These are phyloP conservation scores for Pseudogymnoascus sp. DNA, from an alignment of 2,329 filamentous ascomycete species.

Conservation along the genomic window DNA sequence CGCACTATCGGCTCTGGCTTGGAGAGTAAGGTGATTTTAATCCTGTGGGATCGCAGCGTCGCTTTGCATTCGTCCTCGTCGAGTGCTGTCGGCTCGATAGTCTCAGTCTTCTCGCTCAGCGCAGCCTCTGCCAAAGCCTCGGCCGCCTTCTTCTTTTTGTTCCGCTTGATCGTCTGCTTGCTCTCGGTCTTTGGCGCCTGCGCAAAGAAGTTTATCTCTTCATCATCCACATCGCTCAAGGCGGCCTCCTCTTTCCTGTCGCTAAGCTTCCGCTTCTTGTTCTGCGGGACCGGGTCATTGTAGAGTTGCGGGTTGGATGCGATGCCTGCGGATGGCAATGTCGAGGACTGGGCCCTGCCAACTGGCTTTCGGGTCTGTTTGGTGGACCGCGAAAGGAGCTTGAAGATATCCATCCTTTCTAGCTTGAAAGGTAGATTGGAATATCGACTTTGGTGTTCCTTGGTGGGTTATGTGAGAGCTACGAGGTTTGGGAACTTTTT, in stretches of 20 bases:
- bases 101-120: background rate
- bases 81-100: slow-evolving; percentile 33
- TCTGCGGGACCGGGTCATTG: slow-evolving; percentile 44
- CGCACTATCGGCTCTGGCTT: slow-evolving; percentile 34
- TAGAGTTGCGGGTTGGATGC: slow-evolving; percentile 63
- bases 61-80: slow-evolving; percentile 66
- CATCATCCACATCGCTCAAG: slow-evolving; percentile 32
- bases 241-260: slow-evolving; percentile 27
- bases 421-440: background rate
- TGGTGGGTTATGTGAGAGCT: slow-evolving; percentile 1
- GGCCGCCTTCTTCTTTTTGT: slow-evolving; percentile 15
- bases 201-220: slow-evolving; percentile 51
- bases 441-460: background rate
- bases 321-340: slow-evolving; percentile 58
- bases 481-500: slow-evolving; percentile 6
- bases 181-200: slow-evolving; percentile 30
- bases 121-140: slow-evolving; percentile 4
- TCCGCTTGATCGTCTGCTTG: slow-evolving; percentile 20
- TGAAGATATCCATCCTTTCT: slow-evolving; percentile 53
- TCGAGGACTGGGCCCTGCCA: slow-evolving; percentile 30
- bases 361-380: slow-evolving; percentile 41
- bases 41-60: slow-evolving; percentile 68
- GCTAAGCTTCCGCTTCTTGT: slow-evolving; percentile 51
- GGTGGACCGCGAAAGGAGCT: slow-evolving; percentile 62
- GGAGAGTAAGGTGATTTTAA: slow-evolving; percentile 76